Conservation (phyloP, 305 asterid genomes). For the Fraxinus baroniana region DNA sequence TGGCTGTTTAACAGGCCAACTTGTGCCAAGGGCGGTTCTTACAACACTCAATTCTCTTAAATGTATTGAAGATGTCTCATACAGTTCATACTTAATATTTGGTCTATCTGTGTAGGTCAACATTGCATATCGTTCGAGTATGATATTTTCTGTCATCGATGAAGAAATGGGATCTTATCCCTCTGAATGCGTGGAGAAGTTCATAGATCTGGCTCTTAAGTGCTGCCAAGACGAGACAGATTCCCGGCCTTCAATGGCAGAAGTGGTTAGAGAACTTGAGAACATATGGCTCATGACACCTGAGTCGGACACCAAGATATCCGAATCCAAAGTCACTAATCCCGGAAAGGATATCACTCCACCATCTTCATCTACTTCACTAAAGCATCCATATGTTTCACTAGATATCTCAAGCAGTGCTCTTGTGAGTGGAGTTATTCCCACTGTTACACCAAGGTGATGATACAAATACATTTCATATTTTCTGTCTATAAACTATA, state of each 20-base stretch:
- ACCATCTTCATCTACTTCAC: slow-evolving; percentile 42
- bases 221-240: slow-evolving; percentile 80
- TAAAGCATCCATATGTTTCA: slow-evolving; percentile 49
- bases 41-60: background rate
- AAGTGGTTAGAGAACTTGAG: slow-evolving; percentile 76
- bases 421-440: slow-evolving; percentile 68
- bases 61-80: background rate
- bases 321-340: slow-evolving; percentile 42
- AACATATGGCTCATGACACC: slow-evolving; percentile 73
- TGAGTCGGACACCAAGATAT: slow-evolving; percentile 48
- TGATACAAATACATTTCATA: background rate
- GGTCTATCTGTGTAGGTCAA: slow-evolving; percentile 54
- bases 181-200: slow-evolving; percentile 75
- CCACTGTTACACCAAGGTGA: slow-evolving; percentile 70
- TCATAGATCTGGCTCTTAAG: slow-evolving; percentile 71
- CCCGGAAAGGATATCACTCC: slow-evolving; percentile 32
- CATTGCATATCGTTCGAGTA: slow-evolving; percentile 59
- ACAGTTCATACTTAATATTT: slow-evolving; percentile 2
- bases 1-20: background rate
- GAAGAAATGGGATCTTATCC: slow-evolving; percentile 83
- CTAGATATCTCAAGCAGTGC: slow-evolving; percentile 76
- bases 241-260: slow-evolving; percentile 74
- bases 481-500: background rate
- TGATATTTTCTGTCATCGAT: slow-evolving; percentile 71
- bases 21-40: background rate